These are phyloP conservation scores for Fusarium cyanostomum DNA, from an alignment of 2,329 filamentous ascomycete genomes.

Conservation along the genomic window DNA sequence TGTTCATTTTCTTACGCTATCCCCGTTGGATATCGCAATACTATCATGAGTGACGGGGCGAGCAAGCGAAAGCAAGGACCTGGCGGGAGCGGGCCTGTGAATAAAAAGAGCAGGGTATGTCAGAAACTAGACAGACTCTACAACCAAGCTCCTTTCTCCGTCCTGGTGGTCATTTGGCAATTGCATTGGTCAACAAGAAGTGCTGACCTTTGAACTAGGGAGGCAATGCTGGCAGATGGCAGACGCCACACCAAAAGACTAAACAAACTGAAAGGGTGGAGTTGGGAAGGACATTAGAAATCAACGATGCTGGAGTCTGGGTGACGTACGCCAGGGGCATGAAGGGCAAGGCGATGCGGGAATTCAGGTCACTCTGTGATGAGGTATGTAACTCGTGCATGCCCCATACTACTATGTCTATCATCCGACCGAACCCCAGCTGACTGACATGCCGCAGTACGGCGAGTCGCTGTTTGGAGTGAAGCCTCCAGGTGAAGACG, in stretches of 20 bases:
- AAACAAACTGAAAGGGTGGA: slow-evolving; percentile 56
- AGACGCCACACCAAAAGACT: slow-evolving; percentile 66
- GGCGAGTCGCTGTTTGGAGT: slow-evolving; percentile 69
- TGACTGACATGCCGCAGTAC: slow-evolving; percentile 59
- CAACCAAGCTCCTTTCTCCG: background rate
- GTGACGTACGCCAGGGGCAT: slow-evolving; percentile 78
- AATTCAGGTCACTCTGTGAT: slow-evolving; percentile 73
- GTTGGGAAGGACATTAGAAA: slow-evolving; percentile 62
- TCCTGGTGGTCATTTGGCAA: background rate
- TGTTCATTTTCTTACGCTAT: background rate
- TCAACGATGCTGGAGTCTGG: slow-evolving; percentile 80
- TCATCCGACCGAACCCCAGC: background rate
- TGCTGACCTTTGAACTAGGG: slow-evolving; percentile 48
- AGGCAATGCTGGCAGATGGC: slow-evolving; percentile 67
- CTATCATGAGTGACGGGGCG: slow-evolving; percentile 45
- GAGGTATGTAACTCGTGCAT: slow-evolving; percentile 57
- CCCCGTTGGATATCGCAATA: background rate
- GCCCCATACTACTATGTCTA: background rate
- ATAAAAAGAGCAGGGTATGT: slow-evolving; percentile 56
- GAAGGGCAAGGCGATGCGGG: slow-evolving; percentile 73
- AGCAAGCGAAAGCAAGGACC: slow-evolving; percentile 51
- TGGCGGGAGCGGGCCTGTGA: slow-evolving; percentile 39
- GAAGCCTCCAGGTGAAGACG: slow-evolving; percentile 47
- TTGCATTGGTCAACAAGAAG: background rate
- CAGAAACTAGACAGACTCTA: background rate